phyloP scores from a whole-genome alignment of 352 stramenopile species.

The Thalassiosira livingstoniorum region DNA sequence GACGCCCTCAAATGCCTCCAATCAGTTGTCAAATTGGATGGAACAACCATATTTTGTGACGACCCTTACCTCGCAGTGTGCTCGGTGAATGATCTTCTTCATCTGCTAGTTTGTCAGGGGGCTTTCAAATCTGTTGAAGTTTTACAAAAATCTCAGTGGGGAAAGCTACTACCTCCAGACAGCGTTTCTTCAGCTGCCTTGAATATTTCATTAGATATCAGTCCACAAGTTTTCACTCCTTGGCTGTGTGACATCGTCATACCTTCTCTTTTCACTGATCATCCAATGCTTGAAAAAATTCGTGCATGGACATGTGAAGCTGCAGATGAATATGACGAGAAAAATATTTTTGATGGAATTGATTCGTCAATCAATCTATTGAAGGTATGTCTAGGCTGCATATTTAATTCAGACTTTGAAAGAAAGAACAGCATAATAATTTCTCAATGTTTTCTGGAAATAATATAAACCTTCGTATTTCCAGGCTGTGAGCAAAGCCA shows the following conservation, averaged over 20 bases:
- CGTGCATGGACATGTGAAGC: conserved; percentile 68
- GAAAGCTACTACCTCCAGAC: conserved; percentile 42
- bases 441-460: no score
- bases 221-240: conserved; percentile 66
- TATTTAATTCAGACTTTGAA: no score
- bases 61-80: conserved; percentile 54
- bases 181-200: conserved; percentile 59
- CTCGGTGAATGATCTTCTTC: conserved; percentile 56
- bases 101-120: conserved; percentile 54
- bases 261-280: conserved; percentile 71
- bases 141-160: conserved; percentile 49
- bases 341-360: conserved; percentile 52
- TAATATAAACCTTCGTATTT: no score
- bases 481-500: conserved; percentile 50
- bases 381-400: conserved; percentile 34
- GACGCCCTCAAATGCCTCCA: conserved; percentile 61
- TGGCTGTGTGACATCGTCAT: conserved; percentile 77
- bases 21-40: conserved; percentile 23
- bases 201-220: conserved; percentile 51
- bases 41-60: conserved; percentile 25
- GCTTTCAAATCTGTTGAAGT: conserved; percentile 70
- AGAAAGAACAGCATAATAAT: no score
- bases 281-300: conserved; percentile 71
- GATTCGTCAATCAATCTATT: conserved; percentile 77
- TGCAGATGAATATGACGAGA: conserved; percentile 79